Evolutionary conservation across 2,329 filamentous ascomycete genomes (phyloP).

Genomic region (Colletotrichum acutatum): DNA sequence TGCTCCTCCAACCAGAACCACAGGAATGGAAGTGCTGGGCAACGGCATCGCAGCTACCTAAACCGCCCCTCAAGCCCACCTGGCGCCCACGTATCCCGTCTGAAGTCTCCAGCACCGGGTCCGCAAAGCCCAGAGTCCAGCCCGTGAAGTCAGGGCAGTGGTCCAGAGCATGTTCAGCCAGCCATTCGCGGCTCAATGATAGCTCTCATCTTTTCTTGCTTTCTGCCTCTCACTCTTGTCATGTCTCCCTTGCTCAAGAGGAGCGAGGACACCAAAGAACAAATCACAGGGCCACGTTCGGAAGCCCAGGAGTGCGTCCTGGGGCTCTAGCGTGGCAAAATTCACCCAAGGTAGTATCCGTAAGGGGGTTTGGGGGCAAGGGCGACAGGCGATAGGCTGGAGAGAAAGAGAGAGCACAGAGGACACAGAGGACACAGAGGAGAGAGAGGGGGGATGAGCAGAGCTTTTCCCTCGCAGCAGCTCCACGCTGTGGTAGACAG

Average conservation of each 20-base stretch:
- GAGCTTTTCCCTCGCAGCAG: neutral
- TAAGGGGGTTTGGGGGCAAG: neutral
- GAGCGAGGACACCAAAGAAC: neutral
- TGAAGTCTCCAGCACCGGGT: neutral
- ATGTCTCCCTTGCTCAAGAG: neutral
- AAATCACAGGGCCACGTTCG: neutral
- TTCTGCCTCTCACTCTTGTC: neutral
- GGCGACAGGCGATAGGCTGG: neutral
- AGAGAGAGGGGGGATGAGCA: neutral
- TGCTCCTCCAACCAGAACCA: neutral
- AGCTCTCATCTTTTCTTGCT: neutral
- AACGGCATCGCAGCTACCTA: constrained; percentile 7
- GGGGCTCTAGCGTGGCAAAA: neutral
- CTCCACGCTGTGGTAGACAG: neutral
- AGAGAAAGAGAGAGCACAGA: no score
- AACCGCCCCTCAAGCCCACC: neutral
- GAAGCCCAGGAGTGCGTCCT: no score
- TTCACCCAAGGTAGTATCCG: neutral
- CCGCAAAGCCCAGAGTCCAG: neutral
- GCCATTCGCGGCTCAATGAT: neutral
- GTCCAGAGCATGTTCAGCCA: neutral
- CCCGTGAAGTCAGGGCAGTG: neutral
- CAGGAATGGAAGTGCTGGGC: constrained; percentile 15
- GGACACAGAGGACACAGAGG: neutral
- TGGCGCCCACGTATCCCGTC: neutral